phyloP scores from a whole-genome alignment of 164 flowering plant genomes.

The Chimonanthus salicifolius region DNA sequence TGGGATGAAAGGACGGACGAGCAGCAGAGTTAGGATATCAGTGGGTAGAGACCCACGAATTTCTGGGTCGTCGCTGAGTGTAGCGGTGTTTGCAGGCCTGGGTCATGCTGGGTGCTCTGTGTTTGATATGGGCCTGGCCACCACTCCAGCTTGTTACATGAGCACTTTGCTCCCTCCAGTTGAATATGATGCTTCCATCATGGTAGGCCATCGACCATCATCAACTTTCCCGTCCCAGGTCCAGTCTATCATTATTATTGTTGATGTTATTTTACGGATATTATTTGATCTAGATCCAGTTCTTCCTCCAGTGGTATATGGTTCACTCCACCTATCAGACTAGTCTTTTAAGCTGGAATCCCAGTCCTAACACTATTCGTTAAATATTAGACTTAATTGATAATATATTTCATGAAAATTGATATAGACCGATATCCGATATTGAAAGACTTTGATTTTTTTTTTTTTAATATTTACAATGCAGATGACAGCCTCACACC shows the following conservation, averaged over 20 bases:
- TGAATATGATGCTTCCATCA: slow-evolving; percentile 75
- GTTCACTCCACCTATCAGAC: no score
- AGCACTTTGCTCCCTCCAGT: slow-evolving; percentile 82
- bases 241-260: no score
- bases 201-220: slow-evolving; percentile 36
- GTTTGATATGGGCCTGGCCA: slow-evolving; percentile 88
- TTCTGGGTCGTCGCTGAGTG: slow-evolving; percentile 54
- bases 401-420: neutral
- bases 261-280: no score
- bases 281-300: no score
- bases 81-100: slow-evolving; percentile 66
- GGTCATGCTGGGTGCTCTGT: slow-evolving; percentile 61
- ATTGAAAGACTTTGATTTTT: no score
- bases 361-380: neutral
- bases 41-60: slow-evolving; percentile 77
- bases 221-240: no score
- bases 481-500: slow-evolving; percentile 95
- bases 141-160: slow-evolving; percentile 98
- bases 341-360: no score
- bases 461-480: neutral
- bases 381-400: neutral
- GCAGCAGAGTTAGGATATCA: slow-evolving; percentile 46
- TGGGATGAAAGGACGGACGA: slow-evolving; percentile 17
- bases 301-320: no score
- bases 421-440: no score